Evolutionary conservation across 1,139 yeast genomes (phyloP), one percentile per base, ranked within the genome.

Genomic region (Yarrowia galli): DNA sequence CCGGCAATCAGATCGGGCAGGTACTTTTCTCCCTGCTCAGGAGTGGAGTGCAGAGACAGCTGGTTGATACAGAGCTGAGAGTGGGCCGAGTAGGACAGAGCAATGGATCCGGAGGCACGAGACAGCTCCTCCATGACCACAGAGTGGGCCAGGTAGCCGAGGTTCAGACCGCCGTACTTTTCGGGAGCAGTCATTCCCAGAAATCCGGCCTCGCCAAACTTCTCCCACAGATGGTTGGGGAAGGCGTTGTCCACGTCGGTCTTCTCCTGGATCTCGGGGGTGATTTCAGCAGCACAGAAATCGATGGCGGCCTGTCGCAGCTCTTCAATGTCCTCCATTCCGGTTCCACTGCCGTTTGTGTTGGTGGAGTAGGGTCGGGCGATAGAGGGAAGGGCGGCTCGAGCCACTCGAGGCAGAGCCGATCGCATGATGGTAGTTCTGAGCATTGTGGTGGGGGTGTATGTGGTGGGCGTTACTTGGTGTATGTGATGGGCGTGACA

Each of bases 1-100:
- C 73, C 69, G 23, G 83, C 79, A 46, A 61, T 73, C 43, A 81
- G 75, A 49, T 73, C 75, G n/a, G 83, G 83, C 53, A 81, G 73
- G 70, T 78, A 81, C 69, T 78, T 79, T 66, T 77, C 74, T 1
- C 72, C 74, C 69, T 77, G 79, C 54, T 71, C 75, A 16, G 69
- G 69, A 32, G 74, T 75, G 36, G 74, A 67, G 67, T 77, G 78
- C 28, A 76, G 71, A 35, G 77, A 69, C 58, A 77, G 72, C 70
- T 77, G 79, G 71, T 77, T 77, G 66, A 76, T 74, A 67, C 79
- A 77, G 32, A 77, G 74, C 69, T 77, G 78, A 5, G 79, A 75
- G 69, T 77, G 79, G 2, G 79, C 79, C 13, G 77, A 76, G 69
- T 77, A 77, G 4, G 78, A 75, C 28, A 77, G 74, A 12, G 72